phyloP scores from a whole-genome alignment of 768 basidiomycete genomes.

The Suillus sp. region DNA sequence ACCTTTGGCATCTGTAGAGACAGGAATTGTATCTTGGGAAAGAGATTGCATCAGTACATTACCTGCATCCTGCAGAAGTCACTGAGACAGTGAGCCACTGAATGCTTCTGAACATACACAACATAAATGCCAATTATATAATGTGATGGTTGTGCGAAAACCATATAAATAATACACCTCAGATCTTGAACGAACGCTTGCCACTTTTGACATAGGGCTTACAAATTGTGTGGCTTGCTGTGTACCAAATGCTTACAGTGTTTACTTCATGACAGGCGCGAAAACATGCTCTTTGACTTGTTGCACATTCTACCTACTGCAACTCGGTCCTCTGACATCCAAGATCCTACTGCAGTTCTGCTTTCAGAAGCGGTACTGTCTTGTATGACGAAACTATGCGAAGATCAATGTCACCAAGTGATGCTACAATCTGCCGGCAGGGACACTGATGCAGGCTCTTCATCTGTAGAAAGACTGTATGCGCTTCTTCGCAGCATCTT shows the following conservation, averaged over 20 bases:
- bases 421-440: conserved; percentile 66
- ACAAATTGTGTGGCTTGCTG: too few relatives aligned
- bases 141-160: too few relatives aligned
- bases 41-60: too few relatives aligned
- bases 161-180: too few relatives aligned
- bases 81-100: too few relatives aligned
- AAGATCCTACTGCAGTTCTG: conserved; percentile 75
- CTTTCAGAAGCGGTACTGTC: conserved; percentile 83
- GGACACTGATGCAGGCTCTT: conserved; percentile 61
- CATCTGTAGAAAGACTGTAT: conserved; percentile 81
- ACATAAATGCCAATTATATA: too few relatives aligned
- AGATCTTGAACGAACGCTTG: too few relatives aligned
- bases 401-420: conserved; percentile 73
- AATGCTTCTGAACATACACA: too few relatives aligned
- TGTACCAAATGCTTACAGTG: conserved; percentile 84
- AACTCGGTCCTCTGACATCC: conserved; percentile 63
- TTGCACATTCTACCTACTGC: conserved; percentile 77
- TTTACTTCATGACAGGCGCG: conserved; percentile 78
- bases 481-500: conserved; percentile 73
- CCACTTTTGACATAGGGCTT: too few relatives aligned
- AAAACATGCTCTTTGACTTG: conserved; percentile 89
- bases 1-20: too few relatives aligned
- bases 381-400: conserved; percentile 84
- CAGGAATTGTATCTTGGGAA: too few relatives aligned
- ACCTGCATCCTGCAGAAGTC: too few relatives aligned